Conservation (phyloP, 176 grass and related monocot species). For the Oropetium thomaeum region DNA sequence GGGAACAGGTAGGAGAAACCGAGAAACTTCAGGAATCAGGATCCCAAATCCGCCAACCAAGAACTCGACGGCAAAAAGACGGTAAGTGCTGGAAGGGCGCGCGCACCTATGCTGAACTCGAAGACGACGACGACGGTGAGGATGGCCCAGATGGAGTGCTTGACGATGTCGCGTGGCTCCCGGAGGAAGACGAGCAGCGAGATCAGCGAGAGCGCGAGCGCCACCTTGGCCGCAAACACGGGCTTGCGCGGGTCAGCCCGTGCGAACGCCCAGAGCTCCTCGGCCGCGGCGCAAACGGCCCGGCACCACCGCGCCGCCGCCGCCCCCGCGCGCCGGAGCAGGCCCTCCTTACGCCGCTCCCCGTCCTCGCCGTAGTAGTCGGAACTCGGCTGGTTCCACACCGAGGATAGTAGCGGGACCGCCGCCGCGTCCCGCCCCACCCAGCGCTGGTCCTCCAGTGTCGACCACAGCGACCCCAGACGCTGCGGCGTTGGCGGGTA, state of each 20-base stretch:
- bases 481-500: constrained; percentile 3
- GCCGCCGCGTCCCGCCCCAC: neutral
- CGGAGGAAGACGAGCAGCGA: constrained; percentile 78
- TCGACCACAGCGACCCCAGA: constrained; percentile 45
- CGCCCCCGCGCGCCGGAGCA: constrained; percentile 20
- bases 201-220: constrained; percentile 59
- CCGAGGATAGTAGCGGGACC: constrained; percentile 40
- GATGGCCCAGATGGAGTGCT: constrained; percentile 94
- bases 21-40: neutral
- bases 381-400: constrained; percentile 26
- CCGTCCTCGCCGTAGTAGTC: neutral
- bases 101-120: constrained; percentile 86
- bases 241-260: constrained; percentile 64
- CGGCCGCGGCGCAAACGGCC: neutral
- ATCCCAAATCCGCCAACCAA: neutral
- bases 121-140: constrained; percentile 94
- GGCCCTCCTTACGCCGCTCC: neutral
- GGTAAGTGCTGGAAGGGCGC: neutral
- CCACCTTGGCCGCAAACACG: constrained; percentile 71
- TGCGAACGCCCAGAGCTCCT: constrained; percentile 56
- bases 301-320: constrained; percentile 13
- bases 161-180: constrained; percentile 63
- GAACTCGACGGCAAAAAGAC: neutral
- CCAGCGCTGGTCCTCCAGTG: constrained; percentile 50
- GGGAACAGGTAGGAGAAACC: neutral